These are phyloP conservation scores for Plasmodium gaboni DNA, from an alignment of 169 alveolate species.

Conservation along the genomic window DNA sequence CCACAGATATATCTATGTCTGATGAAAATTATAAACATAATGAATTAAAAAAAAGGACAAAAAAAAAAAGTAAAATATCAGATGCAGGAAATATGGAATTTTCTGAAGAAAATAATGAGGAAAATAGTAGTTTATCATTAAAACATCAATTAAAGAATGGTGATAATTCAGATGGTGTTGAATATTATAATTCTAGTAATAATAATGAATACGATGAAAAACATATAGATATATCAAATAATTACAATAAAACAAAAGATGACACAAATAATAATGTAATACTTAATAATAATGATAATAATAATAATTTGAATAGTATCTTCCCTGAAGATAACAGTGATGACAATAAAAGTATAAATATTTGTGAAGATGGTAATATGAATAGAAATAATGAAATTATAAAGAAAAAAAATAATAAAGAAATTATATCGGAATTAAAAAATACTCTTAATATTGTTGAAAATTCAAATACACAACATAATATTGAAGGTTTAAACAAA, in stretches of 20 bases:
- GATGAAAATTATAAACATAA: background rate
- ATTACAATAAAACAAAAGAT: background rate
- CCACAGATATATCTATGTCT: too few species aligned
- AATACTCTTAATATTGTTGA: slow-evolving; percentile 47
- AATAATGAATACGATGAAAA: background rate
- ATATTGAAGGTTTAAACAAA: slow-evolving; percentile 41
- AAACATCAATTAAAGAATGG: background rate
- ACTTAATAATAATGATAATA: background rate
- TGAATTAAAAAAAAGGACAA: slow-evolving; percentile 5
- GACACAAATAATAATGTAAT: background rate
- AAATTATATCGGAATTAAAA: slow-evolving; percentile 51
- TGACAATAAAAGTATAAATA: background rate
- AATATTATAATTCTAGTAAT: background rate
- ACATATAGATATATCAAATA: background rate
- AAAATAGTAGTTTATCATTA: background rate
- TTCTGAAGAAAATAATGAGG: background rate
- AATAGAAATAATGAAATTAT: background rate
- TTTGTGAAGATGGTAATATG: background rate
- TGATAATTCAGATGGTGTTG: too few species aligned
- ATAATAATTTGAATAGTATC: background rate
- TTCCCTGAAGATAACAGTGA: slow-evolving; percentile 1
- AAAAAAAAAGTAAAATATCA: slow-evolving; percentile 5
- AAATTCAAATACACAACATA: slow-evolving; percentile 10
- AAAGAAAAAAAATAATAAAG: slow-evolving; percentile 33
- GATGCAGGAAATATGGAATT: background rate